Conservation (phyloP, 305 asterid genomes). For the Withania somnifera region DNA sequence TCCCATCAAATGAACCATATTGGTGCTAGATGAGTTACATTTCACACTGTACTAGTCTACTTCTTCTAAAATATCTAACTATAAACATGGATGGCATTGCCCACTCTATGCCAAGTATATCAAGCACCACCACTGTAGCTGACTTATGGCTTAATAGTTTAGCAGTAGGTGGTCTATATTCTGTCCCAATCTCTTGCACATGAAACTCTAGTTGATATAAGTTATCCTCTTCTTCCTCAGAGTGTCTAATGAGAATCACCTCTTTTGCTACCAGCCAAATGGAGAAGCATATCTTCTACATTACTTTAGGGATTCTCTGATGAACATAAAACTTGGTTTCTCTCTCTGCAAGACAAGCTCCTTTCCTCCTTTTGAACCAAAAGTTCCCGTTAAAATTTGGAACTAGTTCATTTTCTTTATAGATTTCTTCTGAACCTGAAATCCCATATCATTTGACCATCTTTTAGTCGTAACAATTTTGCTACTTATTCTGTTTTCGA, state of each 20-base stretch:
- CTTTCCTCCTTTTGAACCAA: background rate
- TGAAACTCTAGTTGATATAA: background rate
- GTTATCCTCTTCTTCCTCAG: background rate
- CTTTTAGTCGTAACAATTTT: background rate
- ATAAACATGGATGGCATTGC: background rate
- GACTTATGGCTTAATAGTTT: background rate
- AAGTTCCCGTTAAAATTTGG: background rate
- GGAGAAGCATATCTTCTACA: background rate
- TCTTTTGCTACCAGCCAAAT: background rate
- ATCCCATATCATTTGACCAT: background rate
- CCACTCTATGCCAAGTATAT: background rate
- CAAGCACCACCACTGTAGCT: background rate
- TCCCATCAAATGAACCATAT: background rate
- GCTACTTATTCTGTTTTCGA: background rate
- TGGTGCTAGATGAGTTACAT: background rate
- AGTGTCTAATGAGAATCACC: background rate
- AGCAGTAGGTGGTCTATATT: background rate
- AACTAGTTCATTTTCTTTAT: background rate
- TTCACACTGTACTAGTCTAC: background rate
- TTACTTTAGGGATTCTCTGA: background rate
- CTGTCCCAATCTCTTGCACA: background rate
- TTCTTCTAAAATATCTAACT: background rate
- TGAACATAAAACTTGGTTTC: background rate
- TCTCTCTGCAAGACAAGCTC: background rate
- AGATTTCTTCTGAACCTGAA: background rate